Conservation (phyloP, 805 yeast species). For the Starmerella sp. region DNA sequence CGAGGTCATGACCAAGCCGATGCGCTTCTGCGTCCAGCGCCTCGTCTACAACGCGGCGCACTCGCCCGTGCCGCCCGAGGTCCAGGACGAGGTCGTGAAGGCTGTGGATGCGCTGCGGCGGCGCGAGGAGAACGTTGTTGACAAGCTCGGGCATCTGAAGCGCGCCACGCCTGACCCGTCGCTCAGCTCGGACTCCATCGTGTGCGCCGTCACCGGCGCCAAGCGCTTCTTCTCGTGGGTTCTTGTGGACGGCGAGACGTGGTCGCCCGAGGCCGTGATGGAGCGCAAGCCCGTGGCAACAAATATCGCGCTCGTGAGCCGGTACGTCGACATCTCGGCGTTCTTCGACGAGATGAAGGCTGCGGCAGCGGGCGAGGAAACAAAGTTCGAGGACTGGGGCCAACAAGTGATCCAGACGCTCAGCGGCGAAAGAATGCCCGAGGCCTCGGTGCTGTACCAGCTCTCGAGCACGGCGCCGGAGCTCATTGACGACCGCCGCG, state of each 20-base stretch:
- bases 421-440: neutral
- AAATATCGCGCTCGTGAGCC: neutral
- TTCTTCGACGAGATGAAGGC: neutral
- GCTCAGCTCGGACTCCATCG: neutral
- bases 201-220: neutral
- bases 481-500: neutral
- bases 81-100: neutral
- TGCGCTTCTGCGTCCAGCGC: constrained; percentile 52
- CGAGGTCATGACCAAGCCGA: neutral
- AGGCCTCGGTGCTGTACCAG: neutral
- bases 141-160: neutral
- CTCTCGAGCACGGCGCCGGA: neutral
- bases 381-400: neutral
- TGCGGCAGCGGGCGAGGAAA: neutral
- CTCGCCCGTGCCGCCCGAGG: neutral
- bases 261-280: neutral
- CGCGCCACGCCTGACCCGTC: neutral
- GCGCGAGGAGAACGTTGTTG: neutral
- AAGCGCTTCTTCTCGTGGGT: constrained; percentile 2
- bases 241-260: neutral
- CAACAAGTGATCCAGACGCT: neutral
- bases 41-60: constrained; percentile 38
- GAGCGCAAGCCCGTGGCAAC: neutral
- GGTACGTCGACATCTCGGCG: neutral
- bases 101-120: neutral